These are phyloP conservation scores for Nakazawaea wickerhamii DNA, from an alignment of 805 yeast species.

Conservation along the genomic window DNA sequence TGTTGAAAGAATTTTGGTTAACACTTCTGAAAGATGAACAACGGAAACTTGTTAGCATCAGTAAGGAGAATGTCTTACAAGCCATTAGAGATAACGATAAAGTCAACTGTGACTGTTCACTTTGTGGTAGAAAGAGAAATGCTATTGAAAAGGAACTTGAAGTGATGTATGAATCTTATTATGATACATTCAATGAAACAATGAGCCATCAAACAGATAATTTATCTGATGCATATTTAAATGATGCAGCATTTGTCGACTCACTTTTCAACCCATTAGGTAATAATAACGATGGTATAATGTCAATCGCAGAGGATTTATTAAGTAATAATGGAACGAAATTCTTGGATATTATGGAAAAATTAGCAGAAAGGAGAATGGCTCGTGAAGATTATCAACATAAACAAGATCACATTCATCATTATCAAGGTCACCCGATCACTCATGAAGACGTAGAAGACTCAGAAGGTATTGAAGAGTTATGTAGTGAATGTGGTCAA, in stretches of 20 bases:
- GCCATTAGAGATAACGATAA: conserved; percentile 57
- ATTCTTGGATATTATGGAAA: conserved; percentile 76
- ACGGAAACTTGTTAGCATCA: conserved; percentile 55
- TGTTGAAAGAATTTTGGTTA: conserved; percentile 60
- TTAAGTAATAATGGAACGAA: conserved; percentile 72
- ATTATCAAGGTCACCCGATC: conserved; percentile 21
- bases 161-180: conserved; percentile 63
- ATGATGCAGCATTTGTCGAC: conserved; percentile 1
- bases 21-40: conserved; percentile 56
- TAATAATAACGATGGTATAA: conserved; percentile 36
- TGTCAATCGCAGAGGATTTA: conserved; percentile 73
- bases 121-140: conserved; percentile 69
- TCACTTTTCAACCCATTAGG: conserved; percentile 11
- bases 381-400: conserved; percentile 23
- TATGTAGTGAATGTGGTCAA: conserved; percentile 25
- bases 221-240: not conserved
- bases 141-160: conserved; percentile 76
- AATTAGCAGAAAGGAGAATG: conserved; percentile 52
- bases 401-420: conserved; percentile 21
- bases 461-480: conserved; percentile 21
- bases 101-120: conserved; percentile 60
- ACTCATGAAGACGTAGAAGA: conserved; percentile 25
- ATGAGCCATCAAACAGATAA: not conserved
- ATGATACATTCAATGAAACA: conserved; percentile 29
- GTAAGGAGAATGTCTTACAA: conserved; percentile 62